Base-by-base conservation (phyloP, 2,329 filamentous ascomycete species). In the Hymenoscyphus fraxineus region DNA sequence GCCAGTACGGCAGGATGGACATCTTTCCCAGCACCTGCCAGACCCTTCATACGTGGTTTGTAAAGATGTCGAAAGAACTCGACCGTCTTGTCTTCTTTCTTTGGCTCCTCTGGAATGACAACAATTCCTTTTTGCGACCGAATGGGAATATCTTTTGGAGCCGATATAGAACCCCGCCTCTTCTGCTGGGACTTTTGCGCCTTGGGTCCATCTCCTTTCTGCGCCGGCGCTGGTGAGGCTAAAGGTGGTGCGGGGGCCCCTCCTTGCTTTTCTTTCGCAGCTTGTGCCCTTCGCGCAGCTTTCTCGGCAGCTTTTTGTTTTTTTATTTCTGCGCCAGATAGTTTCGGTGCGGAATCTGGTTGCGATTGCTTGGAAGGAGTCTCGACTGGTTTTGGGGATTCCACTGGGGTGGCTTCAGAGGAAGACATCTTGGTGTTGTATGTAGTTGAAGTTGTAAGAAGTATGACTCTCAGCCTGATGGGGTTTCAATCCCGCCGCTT, bases 291-390 rank as follows among this genome's bases (percentile, higher is more conserved):
- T 66, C 92, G 84, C 58, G 93, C 93, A 61, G 91, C 90, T 80
- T 97, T 98, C 76, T 97, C 94, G 39, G 92, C 93, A 77, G 97
- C 94, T 67, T 90, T 89, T 76, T 87, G 88, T 73, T 93, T 94
- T 79, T 98, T 98, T 73, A 96, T 76, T 60, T 71, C 70, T 41
- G 69, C 64, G 1, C 84, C 84, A 1, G 90, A 87, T 39, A 91
- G 80, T 76, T 91, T 90, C 71, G 77, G 73, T 9, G 60, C 47
- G 6, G 55, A 31, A 54, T 54, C 47, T 6, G 47, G 47, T 27
- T 54, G 47, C 47, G 19, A 54, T 54, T 60, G 40, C 32, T 22
- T 51, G 6, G 59, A 3, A 51, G 59, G 40, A n/a, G 59, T 9
- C 3, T 54, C 47, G 47, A 54, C 47, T 27, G 47, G 47, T 19